Evolutionary conservation across 1,284 basidiomycete species (phyloP).

Genomic region (Grifola frondosa): DNA sequence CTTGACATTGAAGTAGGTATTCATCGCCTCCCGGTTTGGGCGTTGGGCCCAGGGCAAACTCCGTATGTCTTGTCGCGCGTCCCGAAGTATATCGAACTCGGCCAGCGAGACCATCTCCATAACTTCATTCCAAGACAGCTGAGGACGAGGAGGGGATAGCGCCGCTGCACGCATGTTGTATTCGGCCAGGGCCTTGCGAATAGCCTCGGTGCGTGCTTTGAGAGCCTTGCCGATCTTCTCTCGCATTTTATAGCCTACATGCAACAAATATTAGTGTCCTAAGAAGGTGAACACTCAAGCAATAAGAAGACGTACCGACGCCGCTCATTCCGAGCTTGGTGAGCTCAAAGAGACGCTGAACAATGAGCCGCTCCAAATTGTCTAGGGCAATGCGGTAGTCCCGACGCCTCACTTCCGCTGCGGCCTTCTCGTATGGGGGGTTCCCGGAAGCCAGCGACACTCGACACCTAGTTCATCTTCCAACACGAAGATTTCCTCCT

Average conservation of each 20-base stretch:
- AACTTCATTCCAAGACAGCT: slow-evolving; percentile 31
- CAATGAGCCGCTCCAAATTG: slow-evolving; percentile 24
- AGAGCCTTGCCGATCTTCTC: slow-evolving; percentile 28
- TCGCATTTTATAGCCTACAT: slow-evolving; percentile 27
- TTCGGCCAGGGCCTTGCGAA: slow-evolving; percentile 16
- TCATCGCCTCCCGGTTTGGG: slow-evolving; percentile 21
- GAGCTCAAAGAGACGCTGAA: slow-evolving; percentile 26
- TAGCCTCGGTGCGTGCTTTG: slow-evolving; percentile 17
- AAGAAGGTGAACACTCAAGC: background rate
- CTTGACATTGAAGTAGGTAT: slow-evolving; percentile 30
- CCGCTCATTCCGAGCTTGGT: slow-evolving; percentile 15
- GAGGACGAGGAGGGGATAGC: slow-evolving; percentile 17
- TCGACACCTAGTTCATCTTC: slow-evolving; percentile 8
- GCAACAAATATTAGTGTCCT: background rate
- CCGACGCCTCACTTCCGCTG: background rate
- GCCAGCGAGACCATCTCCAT: slow-evolving; percentile 30
- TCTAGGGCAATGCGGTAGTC: slow-evolving; percentile 21
- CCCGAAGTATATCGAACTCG: slow-evolving; percentile 35
- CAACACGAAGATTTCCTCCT: background rate
- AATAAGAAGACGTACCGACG: background rate
- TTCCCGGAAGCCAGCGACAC: slow-evolving; percentile 12
- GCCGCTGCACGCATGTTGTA: slow-evolving; percentile 23
- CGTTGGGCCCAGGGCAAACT: slow-evolving; percentile 27
- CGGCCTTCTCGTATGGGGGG: slow-evolving; percentile 8
- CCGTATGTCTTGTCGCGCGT: slow-evolving; percentile 28